Percentiles rank a stretch among this genome's conserved stretches.
These are phyloP conservation scores for Aquilaria yunnanensis DNA, from an alignment of 345 rosid genomes.

Conservation along the genomic window DNA sequence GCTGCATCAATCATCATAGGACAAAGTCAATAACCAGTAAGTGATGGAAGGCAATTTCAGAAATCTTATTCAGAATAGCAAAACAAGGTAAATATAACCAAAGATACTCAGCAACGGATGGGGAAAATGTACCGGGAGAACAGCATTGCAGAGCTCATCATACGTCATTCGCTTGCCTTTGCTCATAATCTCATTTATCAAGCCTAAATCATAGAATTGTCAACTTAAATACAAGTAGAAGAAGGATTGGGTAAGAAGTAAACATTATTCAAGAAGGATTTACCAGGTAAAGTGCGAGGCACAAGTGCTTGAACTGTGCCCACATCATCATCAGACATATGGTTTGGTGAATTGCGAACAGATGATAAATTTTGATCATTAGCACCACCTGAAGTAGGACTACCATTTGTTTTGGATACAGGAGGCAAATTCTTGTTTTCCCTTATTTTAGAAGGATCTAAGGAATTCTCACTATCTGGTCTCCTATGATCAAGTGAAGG, in stretches of 20 bases:
- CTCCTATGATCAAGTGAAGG: constrained; percentile 59
- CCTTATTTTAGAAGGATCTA: constrained; percentile 36
- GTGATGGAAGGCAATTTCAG: background rate
- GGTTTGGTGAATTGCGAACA: constrained; percentile 54
- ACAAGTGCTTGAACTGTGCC: constrained; percentile 40
- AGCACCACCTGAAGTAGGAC: constrained; percentile 72
- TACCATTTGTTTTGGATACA: constrained; percentile 52
- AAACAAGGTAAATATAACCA: constrained; percentile 9
- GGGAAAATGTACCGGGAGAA: constrained; percentile 64
- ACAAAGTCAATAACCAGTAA: background rate
- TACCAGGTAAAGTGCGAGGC: constrained; percentile 82
- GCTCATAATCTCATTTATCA: constrained; percentile 92
- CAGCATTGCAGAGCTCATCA: constrained; percentile 94
- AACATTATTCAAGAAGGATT: background rate
- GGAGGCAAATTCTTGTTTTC: constrained; percentile 44
- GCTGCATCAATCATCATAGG: constrained; percentile 44
- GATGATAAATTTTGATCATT: constrained; percentile 57
- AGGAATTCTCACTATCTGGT: constrained; percentile 40
- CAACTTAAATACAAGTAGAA: background rate
- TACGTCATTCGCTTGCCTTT: constrained; percentile 89
- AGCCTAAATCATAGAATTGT: constrained; percentile 26
- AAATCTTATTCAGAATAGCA: constrained; percentile 3
- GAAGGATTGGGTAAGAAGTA: background rate
- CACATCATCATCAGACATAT: constrained; percentile 56
- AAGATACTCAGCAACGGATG: background rate